Evolutionary conservation across 2,329 filamentous ascomycete species (phyloP).

Genomic region (Trichoderma sp.): DNA sequence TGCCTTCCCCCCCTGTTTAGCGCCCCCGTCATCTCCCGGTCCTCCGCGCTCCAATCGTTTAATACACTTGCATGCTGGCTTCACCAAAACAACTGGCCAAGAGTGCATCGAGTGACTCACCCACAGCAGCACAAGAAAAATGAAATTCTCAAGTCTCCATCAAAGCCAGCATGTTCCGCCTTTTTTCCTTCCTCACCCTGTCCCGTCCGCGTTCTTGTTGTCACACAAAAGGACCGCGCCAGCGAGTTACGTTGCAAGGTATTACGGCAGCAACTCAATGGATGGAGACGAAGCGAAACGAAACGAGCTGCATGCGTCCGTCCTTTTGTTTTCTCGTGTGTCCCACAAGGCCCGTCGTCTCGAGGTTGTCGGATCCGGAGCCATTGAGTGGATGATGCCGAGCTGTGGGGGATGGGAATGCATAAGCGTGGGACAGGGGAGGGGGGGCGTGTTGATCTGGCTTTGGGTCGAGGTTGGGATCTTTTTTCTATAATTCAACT

Average conservation of each 20-base stretch:
- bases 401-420: constrained; percentile 2
- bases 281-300: no score
- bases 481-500: no score
- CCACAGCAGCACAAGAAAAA: not conserved
- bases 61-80: constrained; percentile 20
- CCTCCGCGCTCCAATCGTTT: constrained; percentile 25
- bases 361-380: constrained; percentile 29
- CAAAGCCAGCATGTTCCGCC: constrained; percentile 8
- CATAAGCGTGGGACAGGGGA: constrained; percentile 25
- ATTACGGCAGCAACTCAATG: constrained; percentile 24
- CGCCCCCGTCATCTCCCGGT: not conserved
- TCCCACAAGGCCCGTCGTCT: constrained; percentile 19
- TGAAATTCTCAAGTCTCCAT: no score
- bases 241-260: not conserved
- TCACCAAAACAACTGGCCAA: constrained; percentile 33
- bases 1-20: constrained; percentile 3
- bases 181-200: constrained; percentile 11
- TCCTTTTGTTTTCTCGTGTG: not conserved
- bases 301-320: constrained; percentile 20
- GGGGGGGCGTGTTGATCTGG: not conserved
- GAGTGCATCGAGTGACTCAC: constrained; percentile 32
- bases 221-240: constrained; percentile 24
- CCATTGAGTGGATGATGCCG: constrained; percentile 31
- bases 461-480: no score
- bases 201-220: constrained; percentile 29